Conservation (phyloP, 2,329 filamentous ascomycete species). For the Aspergillus phoenicis region DNA sequence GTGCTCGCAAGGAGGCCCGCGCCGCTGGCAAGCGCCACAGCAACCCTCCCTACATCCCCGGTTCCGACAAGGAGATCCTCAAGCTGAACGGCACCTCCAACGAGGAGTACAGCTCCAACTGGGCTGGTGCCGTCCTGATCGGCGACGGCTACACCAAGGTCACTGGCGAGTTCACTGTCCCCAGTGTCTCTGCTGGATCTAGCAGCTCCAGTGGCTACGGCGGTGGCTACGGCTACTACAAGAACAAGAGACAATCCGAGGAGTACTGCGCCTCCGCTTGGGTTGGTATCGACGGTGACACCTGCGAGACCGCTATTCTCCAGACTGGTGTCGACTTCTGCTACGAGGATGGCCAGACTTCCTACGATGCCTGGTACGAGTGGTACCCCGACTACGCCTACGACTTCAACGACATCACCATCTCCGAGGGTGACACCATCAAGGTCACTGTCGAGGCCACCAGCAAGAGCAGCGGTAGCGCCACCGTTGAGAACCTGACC, state of each 20-base stretch:
- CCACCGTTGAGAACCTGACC: conserved; percentile 53
- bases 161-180: conserved; percentile 56
- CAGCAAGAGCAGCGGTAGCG: conserved; percentile 46
- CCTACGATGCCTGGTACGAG: conserved; percentile 61
- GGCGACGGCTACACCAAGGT: conserved; percentile 56
- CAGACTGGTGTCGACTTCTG: conserved; percentile 61
- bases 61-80: conserved; percentile 28
- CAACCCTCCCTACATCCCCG: conserved; percentile 35
- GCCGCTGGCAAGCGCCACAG: conserved; percentile 28
- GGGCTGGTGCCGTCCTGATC: conserved; percentile 61
- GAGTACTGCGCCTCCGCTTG: conserved; percentile 55
- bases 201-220: conserved; percentile 34
- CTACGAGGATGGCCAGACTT: conserved; percentile 42
- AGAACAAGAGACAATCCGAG: conserved; percentile 9
- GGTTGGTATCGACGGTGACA: conserved; percentile 65
- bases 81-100: conserved; percentile 43
- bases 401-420: conserved; percentile 51
- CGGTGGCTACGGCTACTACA: neutral
- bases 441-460: conserved; percentile 46
- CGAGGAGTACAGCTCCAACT: conserved; percentile 57
- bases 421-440: conserved; percentile 49
- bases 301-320: conserved; percentile 55
- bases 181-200: conserved; percentile 41
- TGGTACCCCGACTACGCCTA: conserved; percentile 61
- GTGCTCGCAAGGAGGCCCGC: conserved; percentile 30